These are phyloP conservation scores for Carpinus fangiana DNA, from an alignment of 306 rosid species.

Conservation along the genomic window DNA sequence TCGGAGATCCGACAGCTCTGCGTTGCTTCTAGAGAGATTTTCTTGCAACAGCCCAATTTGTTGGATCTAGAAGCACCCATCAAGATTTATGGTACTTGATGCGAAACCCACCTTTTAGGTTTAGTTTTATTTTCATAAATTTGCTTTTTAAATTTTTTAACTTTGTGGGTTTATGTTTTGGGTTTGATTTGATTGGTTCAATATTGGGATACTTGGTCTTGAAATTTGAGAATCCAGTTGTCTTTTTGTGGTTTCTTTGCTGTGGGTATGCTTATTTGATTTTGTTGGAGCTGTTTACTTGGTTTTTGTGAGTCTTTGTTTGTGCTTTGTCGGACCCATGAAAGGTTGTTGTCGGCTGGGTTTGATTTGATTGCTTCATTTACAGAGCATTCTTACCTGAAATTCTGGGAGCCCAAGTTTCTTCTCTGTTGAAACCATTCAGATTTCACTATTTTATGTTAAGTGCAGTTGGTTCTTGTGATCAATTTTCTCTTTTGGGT, in stretches of 20 bases:
- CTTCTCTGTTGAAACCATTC: not conserved
- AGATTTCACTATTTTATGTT: not conserved
- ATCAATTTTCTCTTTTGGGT: not conserved
- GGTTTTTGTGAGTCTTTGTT: not conserved
- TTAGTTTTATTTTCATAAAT: not conserved
- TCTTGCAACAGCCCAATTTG: constrained; percentile 79
- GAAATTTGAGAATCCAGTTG: not conserved
- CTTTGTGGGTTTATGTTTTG: not conserved
- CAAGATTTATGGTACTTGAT: constrained; percentile 75
- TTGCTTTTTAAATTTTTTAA: not conserved
- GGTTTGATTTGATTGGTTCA: not conserved
- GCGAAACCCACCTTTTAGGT: constrained; percentile 1
- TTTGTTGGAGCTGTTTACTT: not conserved
- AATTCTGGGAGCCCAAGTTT: not conserved
- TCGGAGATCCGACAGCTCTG: too few species aligned
- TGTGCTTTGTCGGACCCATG: not conserved
- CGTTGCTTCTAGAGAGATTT: constrained; percentile 52
- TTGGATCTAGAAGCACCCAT: constrained; percentile 90
- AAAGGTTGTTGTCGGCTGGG: not conserved
- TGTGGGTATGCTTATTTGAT: not conserved
- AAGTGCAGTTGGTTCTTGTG: not conserved
- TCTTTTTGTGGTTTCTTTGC: not conserved
- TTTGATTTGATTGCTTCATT: constrained; percentile 2
- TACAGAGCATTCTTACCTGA: not conserved
- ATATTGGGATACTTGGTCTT: not conserved